Base-by-base conservation (phyloP, 257 asterid species). In the Solanum raphanifolium region DNA sequence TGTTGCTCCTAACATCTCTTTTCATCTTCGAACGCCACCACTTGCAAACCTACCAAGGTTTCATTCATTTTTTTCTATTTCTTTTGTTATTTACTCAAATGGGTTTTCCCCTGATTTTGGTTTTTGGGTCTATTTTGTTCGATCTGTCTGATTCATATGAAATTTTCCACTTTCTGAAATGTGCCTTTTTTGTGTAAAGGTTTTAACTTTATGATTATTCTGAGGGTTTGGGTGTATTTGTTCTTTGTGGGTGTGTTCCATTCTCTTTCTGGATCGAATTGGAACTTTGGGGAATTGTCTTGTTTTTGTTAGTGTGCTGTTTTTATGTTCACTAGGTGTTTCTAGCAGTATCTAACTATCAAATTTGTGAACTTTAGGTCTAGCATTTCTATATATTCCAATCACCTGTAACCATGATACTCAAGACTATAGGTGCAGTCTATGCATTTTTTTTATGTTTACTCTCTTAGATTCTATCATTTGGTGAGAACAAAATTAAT, bases 1-100 rank as follows among this genome's bases (percentile, higher is more conserved):
- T 89, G 62, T 90, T 75, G 9, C 95, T 85, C 89, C 94, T 89
- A 91, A 88, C 92, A 91, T 92, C 93, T 92, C 91, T 92, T 86
- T 90, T 79, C 94, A 92, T 73, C 90, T 90, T 86, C 97, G 89
- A 41, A 71, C 94, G 34, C 93, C 87, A 18, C 93, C 89, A 48
- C 93, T 76, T 39, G 72, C 90, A 55, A 29, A 87, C 58, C 89
- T 89, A 32, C 90, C 87, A 91, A 94, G 98, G 98, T 94, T 69
- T 83, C 66, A 18, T 52, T 52, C 9, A 16, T 52, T 86, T 34
- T n/a, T 82, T 85, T 16, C 27, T 85, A 60, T 83, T 25, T 18
- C 23, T 46, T 29, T 58, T 10, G 25, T 29, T 25, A 3, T 85
- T 84, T 66, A 18, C 72, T 55, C 35, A 21, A 31, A 35, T 84